phyloP scores from a whole-genome alignment of 1,284 basidiomycete genomes.

The Sanghuangporus weigelae region DNA sequence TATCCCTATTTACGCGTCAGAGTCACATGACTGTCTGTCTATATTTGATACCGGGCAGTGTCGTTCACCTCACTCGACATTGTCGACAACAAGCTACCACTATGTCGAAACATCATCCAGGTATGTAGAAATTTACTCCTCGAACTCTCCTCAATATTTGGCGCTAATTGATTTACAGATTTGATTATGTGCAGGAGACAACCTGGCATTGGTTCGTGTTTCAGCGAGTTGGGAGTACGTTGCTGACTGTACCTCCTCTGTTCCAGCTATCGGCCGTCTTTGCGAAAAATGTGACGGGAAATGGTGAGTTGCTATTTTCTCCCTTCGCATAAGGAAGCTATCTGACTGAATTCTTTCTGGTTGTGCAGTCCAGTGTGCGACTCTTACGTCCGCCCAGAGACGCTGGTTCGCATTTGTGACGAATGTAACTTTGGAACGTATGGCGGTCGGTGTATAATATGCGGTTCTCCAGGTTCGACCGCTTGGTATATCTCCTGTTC shows the following conservation, averaged over 20 bases:
- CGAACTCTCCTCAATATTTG: not conserved
- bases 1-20: not conserved
- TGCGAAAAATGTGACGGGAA: slow-evolving; percentile 99
- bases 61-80: not conserved
- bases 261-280: slow-evolving; percentile 85
- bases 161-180: slow-evolving; percentile 44
- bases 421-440: slow-evolving; percentile 99
- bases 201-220: slow-evolving; percentile 81
- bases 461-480: slow-evolving; percentile 80
- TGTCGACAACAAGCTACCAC: slow-evolving; percentile 18
- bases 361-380: slow-evolving; percentile 88
- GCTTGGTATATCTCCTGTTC: not conserved
- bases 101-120: slow-evolving; percentile 92
- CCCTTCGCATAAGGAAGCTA: not conserved
- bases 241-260: not conserved
- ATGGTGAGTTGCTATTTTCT: slow-evolving; percentile 60
- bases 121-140: slow-evolving; percentile 39
- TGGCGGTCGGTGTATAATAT: slow-evolving; percentile 96
- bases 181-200: slow-evolving; percentile 96
- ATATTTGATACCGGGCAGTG: not conserved
- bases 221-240: not conserved
- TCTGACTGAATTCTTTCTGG: not conserved
- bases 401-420: slow-evolving; percentile 96
- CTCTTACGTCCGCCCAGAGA: slow-evolving; percentile 98
- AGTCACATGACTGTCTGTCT: not conserved